Evolutionary conservation across 106 monocot genomes (phyloP), one percentile per base, ranked within the genome.

Genomic region (Phalaenopsis equestris): DNA sequence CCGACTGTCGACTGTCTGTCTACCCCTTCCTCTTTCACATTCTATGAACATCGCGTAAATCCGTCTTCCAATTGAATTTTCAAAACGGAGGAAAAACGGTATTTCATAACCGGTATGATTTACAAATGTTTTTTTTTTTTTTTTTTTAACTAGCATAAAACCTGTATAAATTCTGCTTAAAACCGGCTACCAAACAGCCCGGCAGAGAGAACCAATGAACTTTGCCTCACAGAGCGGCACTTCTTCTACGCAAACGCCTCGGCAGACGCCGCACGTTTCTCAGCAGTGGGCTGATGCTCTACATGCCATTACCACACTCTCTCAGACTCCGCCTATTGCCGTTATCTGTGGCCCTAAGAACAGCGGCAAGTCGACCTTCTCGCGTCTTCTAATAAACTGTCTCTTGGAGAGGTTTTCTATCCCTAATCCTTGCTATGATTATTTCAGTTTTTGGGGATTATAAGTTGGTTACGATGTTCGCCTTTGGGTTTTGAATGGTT

Each of bases 361-460:
- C 75, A 92, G 90, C 73, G 96, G 96, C 77, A 96, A 96, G 84
- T 90, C 94, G 68, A 96, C 96, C 61, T 96, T 96, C 83, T 90
- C 93, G n/a, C 90, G 93, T 72, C 52, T 86, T 55, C 96, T 96
- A 67, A 85, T 92, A 47, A 96, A 94, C 86, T 82, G 56, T 55
- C 91, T 96, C 45, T 78, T 96, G 65, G 81, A 73, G 24, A 87
- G 93, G 96, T 90, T 16, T 67, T 14, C 58, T 77, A 46, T 43
- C 3, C 61, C 38, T 19, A 21, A 8, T 10, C 23, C 4, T 55
- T 45, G 41, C 21, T 21, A 41, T 24, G 73, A 6, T 37, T 67
- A 6, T 67, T 16, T 81, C 1, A 76, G 43, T 24, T 12, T 57
- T 56, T 16, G 42, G 0, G 8, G 42, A 24, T 21, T 15, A 65